A percentile compares a stretch with the other conserved stretches of the same genome.
phyloP scores from a whole-genome alignment of 192 early-diverging fungal species.

The Endogone sp. region DNA sequence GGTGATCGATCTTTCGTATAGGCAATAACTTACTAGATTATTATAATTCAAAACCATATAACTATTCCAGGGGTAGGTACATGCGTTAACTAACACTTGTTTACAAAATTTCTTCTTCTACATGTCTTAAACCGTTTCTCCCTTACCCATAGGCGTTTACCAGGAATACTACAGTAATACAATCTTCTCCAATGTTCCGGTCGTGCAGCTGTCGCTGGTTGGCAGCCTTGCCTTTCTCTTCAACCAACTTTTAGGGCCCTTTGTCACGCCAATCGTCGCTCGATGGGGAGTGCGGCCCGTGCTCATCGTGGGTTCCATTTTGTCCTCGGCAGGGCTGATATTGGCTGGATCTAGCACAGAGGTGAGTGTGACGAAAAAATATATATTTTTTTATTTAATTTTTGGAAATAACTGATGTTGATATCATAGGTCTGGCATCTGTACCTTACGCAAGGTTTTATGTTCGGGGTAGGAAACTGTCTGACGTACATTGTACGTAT shows the following conservation, averaged over 20 bases:
- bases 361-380: neutral
- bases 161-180: neutral
- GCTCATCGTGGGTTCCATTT: neutral
- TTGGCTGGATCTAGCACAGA: neutral
- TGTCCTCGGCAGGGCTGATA: neutral
- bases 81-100: too few relatives aligned
- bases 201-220: neutral
- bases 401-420: neutral
- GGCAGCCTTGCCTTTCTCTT: neutral
- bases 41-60: too few relatives aligned
- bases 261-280: neutral
- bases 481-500: slow-evolving; percentile 50
- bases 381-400: neutral
- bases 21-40: too few relatives aligned
- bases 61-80: too few relatives aligned
- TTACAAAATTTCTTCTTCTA: too few relatives aligned
- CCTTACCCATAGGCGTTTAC: neutral
- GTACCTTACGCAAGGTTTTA: slow-evolving; percentile 52
- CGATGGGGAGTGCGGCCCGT: neutral
- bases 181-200: neutral
- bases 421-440: slow-evolving; percentile 55
- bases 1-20: neutral
- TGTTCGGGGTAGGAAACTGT: slow-evolving; percentile 48
- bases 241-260: neutral
- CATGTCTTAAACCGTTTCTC: too few relatives aligned